phyloP scores from a whole-genome alignment of 2,329 filamentous ascomycete genomes.

The Aureobasidium uvarum region DNA sequence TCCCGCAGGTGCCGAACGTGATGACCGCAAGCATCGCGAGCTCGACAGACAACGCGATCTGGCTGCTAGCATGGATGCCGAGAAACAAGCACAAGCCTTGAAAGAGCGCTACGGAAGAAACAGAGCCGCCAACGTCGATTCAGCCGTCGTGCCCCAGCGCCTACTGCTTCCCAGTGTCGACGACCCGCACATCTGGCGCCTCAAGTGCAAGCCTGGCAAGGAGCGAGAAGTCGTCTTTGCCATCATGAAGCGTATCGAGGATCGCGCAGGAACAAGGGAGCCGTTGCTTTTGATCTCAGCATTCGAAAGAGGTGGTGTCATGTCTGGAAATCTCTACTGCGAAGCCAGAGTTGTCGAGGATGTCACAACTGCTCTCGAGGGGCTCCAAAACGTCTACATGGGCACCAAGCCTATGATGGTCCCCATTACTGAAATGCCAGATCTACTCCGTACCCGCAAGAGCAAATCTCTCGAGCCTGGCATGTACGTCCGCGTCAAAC shows the following conservation, averaged over 20 bases:
- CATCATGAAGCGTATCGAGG: conserved; percentile 85
- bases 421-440: conserved; percentile 95
- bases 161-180: conserved; percentile 88
- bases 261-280: conserved; percentile 72
- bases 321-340: conserved; percentile 94
- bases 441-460: conserved; percentile 86
- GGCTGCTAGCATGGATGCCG: conserved; percentile 83
- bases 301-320: conserved; percentile 83
- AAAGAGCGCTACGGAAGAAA: conserved; percentile 81
- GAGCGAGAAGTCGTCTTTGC: conserved; percentile 86
- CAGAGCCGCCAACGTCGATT: conserved; percentile 65
- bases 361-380: conserved; percentile 77
- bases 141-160: conserved; percentile 77
- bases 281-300: conserved; percentile 82
- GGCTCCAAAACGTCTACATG: conserved; percentile 85
- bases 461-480: conserved; percentile 80
- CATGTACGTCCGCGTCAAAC: conserved; percentile 85
- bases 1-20: conserved; percentile 70
- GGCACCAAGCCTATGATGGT: conserved; percentile 83
- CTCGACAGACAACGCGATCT: conserved; percentile 89
- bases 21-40: conserved; percentile 90
- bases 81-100: conserved; percentile 84
- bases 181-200: conserved; percentile 93
- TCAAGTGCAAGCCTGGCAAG: conserved; percentile 91
- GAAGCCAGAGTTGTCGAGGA: conserved; percentile 86